Evolutionary conservation across 768 basidiomycete species (phyloP).

Genomic region (Rhodosporidiobolus sp.): DNA sequence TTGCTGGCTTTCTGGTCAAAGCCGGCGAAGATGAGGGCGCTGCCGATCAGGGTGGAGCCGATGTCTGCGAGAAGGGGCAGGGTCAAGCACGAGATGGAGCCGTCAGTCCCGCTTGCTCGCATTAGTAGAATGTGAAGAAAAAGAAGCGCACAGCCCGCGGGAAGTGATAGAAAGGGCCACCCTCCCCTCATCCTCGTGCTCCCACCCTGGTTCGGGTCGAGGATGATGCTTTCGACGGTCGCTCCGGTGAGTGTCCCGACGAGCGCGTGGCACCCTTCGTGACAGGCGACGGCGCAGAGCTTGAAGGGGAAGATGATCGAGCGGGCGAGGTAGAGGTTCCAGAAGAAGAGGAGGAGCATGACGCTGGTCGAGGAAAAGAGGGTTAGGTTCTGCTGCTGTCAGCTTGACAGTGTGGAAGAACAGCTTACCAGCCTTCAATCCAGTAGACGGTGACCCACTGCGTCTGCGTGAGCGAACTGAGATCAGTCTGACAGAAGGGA

Average conservation of each 20-base stretch:
- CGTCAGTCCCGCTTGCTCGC: not conserved
- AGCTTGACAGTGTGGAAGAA: not conserved
- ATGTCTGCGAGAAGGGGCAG: constrained; percentile 13
- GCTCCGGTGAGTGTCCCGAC: constrained; percentile 24
- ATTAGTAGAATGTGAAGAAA: not conserved
- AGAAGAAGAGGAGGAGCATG: constrained; percentile 11
- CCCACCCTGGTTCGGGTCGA: constrained; percentile 38
- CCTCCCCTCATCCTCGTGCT: constrained; percentile 29
- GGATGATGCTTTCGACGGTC: constrained; percentile 13
- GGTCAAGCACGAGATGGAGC: not conserved
- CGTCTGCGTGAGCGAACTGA: constrained; percentile 5
- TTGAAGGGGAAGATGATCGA: constrained; percentile 32
- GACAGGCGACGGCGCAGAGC: constrained; percentile 2
- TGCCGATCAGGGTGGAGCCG: constrained; percentile 31
- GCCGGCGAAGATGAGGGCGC: constrained; percentile 25
- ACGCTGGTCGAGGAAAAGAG: not conserved
- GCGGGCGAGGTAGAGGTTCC: constrained; percentile 28
- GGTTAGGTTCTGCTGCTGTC: not conserved
- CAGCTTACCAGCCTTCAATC: constrained; percentile 6
- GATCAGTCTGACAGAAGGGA: not conserved
- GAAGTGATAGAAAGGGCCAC: constrained; percentile 8
- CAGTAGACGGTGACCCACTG: constrained; percentile 38
- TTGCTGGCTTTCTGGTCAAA: constrained; percentile 33
- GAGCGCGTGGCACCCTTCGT: constrained; percentile 26
- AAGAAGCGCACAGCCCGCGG: constrained; percentile 22